These are phyloP conservation scores for Prunus armeniaca DNA, from an alignment of 306 rosid species.

Conservation along the genomic window DNA sequence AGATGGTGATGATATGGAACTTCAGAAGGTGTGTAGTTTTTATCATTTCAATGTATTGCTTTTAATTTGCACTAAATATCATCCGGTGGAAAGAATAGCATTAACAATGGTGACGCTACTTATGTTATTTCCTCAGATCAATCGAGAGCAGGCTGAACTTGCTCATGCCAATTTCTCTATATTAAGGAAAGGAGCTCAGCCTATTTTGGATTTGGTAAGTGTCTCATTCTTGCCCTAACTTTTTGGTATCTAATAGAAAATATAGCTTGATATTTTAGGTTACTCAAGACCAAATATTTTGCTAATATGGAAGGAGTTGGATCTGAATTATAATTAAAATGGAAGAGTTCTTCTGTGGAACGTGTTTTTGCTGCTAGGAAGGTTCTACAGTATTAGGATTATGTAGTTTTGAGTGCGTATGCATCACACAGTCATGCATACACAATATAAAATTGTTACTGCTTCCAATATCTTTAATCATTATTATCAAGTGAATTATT, in stretches of 20 bases:
- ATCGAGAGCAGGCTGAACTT: slow-evolving; percentile 82
- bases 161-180: slow-evolving; percentile 83
- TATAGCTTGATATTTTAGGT: slow-evolving; percentile 9
- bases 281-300: background rate
- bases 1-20: slow-evolving; percentile 83
- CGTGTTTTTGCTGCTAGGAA: background rate
- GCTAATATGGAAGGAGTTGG: background rate
- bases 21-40: slow-evolving; percentile 65
- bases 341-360: background rate
- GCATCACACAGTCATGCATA: background rate
- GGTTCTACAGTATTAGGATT: background rate
- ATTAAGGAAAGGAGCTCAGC: slow-evolving; percentile 83
- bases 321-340: background rate
- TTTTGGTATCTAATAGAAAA: background rate
- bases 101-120: slow-evolving; percentile 7
- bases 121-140: slow-evolving; percentile 53
- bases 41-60: slow-evolving; percentile 6
- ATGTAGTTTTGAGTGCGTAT: background rate
- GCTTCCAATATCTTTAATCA: background rate
- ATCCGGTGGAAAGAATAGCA: background rate
- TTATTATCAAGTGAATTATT: background rate
- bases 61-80: background rate
- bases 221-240: slow-evolving; percentile 9
- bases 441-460: background rate
- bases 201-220: slow-evolving; percentile 81